These are phyloP conservation scores for Claviceps spartinae DNA, from an alignment of 2,329 filamentous ascomycete species.

Conservation along the genomic window DNA sequence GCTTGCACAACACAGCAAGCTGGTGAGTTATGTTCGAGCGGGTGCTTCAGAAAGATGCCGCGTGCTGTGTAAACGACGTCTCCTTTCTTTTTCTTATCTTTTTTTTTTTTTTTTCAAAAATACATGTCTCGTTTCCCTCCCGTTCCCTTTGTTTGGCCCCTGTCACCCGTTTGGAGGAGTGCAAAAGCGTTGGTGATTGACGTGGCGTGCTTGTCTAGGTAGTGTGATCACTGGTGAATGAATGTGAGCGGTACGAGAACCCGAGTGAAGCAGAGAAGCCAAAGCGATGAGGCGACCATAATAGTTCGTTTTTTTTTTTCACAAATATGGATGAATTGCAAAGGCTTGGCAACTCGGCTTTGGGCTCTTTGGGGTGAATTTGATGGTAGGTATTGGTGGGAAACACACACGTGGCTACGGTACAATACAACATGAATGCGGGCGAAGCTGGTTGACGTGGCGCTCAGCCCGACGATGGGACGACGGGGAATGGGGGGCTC, in stretches of 20 bases:
- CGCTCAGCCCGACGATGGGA: neutral
- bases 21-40: neutral
- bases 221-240: neutral
- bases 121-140: no score
- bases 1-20: neutral
- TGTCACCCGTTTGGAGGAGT: neutral
- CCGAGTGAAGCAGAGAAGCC: neutral
- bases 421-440: neutral
- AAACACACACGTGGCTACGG: neutral
- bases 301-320: neutral
- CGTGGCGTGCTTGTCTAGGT: neutral
- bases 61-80: neutral
- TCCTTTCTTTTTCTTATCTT: neutral
- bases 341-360: neutral
- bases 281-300: neutral
- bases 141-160: neutral
- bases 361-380: neutral
- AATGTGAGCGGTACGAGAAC: neutral
- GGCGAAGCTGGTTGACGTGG: neutral
- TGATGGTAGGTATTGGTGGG: no score
- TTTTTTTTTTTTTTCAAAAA: neutral
- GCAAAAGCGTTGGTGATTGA: neutral
- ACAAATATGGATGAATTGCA: neutral
- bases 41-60: no score
- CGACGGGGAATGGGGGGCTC: neutral